These are phyloP conservation scores for Nothophytophthora sp. DNA, from an alignment of 352 stramenopile species.

Conservation along the genomic window DNA sequence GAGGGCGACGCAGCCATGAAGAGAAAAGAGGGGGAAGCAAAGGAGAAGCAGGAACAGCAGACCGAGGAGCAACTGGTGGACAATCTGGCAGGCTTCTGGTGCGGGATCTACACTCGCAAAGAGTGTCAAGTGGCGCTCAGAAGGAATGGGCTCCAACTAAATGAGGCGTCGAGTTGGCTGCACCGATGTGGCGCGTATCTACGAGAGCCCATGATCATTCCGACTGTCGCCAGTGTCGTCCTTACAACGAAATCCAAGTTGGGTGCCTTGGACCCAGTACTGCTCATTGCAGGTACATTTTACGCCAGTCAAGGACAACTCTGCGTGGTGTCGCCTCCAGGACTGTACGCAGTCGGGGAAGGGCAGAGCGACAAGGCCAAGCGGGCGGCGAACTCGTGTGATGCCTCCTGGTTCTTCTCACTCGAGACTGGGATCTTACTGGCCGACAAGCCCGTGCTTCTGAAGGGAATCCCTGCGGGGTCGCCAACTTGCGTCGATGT, in stretches of 20 bases:
- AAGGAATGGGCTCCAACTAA: constrained; percentile 42
- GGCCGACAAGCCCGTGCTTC: constrained; percentile 34
- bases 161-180: constrained; percentile 49
- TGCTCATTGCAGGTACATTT: constrained; percentile 75
- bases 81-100: constrained; percentile 56
- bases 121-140: constrained; percentile 65
- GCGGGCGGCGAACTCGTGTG: constrained; percentile 43
- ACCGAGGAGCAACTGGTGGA: constrained; percentile 37
- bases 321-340: constrained; percentile 66
- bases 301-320: constrained; percentile 59
- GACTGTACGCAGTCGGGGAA: constrained; percentile 44
- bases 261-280: constrained; percentile 58
- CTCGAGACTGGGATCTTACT: constrained; percentile 39
- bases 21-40: constrained; percentile 13
- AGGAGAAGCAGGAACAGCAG: constrained; percentile 12
- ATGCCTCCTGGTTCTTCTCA: constrained; percentile 78
- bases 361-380: constrained; percentile 42
- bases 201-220: constrained; percentile 41
- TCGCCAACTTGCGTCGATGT: constrained; percentile 66
- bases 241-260: constrained; percentile 33
- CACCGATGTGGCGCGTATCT: constrained; percentile 44
- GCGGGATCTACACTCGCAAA: constrained; percentile 53
- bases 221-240: constrained; percentile 32
- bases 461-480: constrained; percentile 63
- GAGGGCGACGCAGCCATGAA: constrained; percentile 19